A percentile compares a stretch with the other conserved stretches of the same genome.
These are phyloP conservation scores for Colletotrichum spaethianum DNA, from an alignment of 2,329 filamentous ascomycete species.

Conservation along the genomic window DNA sequence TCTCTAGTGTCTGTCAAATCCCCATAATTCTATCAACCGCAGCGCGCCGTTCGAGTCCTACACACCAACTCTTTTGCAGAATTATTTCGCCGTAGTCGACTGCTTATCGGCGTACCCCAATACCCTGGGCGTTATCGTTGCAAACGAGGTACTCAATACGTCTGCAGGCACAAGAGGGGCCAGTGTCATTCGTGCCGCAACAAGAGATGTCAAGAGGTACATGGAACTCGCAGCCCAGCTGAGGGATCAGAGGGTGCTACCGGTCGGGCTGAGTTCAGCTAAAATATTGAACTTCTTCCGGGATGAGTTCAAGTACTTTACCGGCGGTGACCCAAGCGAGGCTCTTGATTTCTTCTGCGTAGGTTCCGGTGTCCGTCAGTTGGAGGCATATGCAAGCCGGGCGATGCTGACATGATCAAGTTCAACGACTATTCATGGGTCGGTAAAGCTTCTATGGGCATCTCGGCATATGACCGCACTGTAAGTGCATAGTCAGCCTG, in stretches of 20 bases:
- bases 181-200: conserved; percentile 44
- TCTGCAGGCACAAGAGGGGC: neutral
- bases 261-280: conserved; percentile 40
- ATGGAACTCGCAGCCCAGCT: conserved; percentile 40
- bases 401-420: neutral
- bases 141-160: neutral
- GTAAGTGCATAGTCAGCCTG: neutral
- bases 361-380: neutral
- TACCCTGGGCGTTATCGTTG: conserved; percentile 45
- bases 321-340: conserved; percentile 38
- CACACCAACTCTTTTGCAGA: conserved; percentile 28
- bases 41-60: neutral
- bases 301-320: conserved; percentile 42
- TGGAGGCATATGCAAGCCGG: neutral
- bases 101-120: conserved; percentile 47
- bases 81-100: conserved; percentile 46
- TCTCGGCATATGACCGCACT: neutral
- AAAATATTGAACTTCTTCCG: conserved; percentile 9
- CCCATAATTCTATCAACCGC: neutral
- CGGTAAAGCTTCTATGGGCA: neutral
- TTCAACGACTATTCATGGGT: neutral
- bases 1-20: neutral
- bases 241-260: conserved; percentile 35
- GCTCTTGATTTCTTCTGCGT: conserved; percentile 44
- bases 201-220: conserved; percentile 49